Percentiles rank a stretch among this genome's conserved stretches.
These are phyloP conservation scores for Hypoxylon perforatum DNA, from an alignment of 495 filamentous ascomycete species.

Conservation along the genomic window DNA sequence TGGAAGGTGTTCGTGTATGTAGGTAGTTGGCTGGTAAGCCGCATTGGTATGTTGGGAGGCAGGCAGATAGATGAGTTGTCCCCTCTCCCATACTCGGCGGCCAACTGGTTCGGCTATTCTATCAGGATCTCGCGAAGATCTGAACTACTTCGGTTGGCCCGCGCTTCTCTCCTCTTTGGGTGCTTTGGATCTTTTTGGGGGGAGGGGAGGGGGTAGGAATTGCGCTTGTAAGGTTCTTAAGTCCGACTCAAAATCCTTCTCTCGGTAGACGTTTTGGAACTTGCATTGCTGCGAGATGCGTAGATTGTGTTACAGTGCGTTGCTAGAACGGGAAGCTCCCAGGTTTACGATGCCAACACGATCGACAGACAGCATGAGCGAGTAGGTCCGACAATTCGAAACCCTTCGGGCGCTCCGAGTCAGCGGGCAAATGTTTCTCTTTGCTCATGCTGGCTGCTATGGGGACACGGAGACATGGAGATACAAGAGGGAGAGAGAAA, in stretches of 20 bases:
- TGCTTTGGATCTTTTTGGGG: no score
- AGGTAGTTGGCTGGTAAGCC: slow-evolving; percentile 2
- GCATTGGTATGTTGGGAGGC: slow-evolving; percentile 1
- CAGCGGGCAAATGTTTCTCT: slow-evolving; percentile 6
- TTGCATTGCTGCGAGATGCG: slow-evolving; percentile 27
- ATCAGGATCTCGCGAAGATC: slow-evolving; percentile 37
- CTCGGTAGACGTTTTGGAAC: slow-evolving; percentile 20
- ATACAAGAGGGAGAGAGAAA: background rate
- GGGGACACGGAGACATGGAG: background rate
- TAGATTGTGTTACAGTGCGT: slow-evolving; percentile 11
- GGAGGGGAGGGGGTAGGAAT: no score
- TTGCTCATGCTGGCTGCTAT: background rate
- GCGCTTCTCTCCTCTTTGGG: slow-evolving; percentile 17
- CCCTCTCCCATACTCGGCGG: slow-evolving; percentile 1
- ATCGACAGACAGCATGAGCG: background rate
- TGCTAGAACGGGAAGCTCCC: slow-evolving; percentile 2
- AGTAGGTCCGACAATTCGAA: background rate
- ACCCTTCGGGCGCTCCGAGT: slow-evolving; percentile 30
- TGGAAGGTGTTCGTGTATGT: background rate
- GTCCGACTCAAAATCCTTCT: slow-evolving; percentile 13
- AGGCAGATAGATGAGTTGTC: background rate
- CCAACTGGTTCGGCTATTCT: slow-evolving; percentile 35
- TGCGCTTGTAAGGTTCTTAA: slow-evolving; percentile 9
- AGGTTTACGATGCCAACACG: slow-evolving; percentile 1
- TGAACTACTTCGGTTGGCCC: slow-evolving; percentile 29